Percentiles rank a stretch among this genome's conserved stretches.
Evolutionary conservation across 805 yeast genomes (phyloP).

Genomic region (Schizosaccharomyces octosporus): DNA sequence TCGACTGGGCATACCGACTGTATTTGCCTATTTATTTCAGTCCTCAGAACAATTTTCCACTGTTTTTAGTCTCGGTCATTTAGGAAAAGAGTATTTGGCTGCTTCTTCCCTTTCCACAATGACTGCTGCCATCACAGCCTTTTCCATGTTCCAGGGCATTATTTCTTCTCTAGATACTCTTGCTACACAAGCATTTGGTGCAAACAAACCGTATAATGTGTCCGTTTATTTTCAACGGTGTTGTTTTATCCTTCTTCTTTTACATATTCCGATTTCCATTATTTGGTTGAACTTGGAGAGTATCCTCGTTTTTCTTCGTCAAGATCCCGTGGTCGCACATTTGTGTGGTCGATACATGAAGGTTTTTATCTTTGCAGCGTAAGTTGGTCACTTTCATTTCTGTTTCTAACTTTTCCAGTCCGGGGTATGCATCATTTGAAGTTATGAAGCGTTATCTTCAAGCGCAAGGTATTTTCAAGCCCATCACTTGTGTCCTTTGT

Average conservation of each 20-base stretch:
- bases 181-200: conserved; percentile 70
- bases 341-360: conserved; percentile 37
- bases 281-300: conserved; percentile 38
- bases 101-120: conserved; percentile 65
- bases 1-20: conserved; percentile 20
- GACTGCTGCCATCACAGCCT: conserved; percentile 55
- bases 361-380: conserved; percentile 34
- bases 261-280: conserved; percentile 22
- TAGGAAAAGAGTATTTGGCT: conserved; percentile 57
- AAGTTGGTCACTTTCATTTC: not conserved
- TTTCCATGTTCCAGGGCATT: conserved; percentile 59
- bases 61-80: conserved; percentile 58
- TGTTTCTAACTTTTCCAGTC: conserved; percentile 12
- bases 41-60: conserved; percentile 54
- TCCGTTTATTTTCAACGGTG: conserved; percentile 57
- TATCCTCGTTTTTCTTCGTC: conserved; percentile 21
- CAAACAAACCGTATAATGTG: conserved; percentile 41
- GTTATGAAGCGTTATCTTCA: conserved; percentile 60
- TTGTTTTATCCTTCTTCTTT: conserved; percentile 30
- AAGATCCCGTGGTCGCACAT: conserved; percentile 26
- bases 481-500: conserved; percentile 44
- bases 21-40: conserved; percentile 46
- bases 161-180: conserved; percentile 63
- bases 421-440: conserved; percentile 58
- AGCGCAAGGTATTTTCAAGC: conserved; percentile 69